A percentile compares a stretch with the other conserved stretches of the same genome.
Evolutionary conservation across 495 filamentous ascomycete genomes (phyloP).

Genomic region (Alectoria sarmentosa): DNA sequence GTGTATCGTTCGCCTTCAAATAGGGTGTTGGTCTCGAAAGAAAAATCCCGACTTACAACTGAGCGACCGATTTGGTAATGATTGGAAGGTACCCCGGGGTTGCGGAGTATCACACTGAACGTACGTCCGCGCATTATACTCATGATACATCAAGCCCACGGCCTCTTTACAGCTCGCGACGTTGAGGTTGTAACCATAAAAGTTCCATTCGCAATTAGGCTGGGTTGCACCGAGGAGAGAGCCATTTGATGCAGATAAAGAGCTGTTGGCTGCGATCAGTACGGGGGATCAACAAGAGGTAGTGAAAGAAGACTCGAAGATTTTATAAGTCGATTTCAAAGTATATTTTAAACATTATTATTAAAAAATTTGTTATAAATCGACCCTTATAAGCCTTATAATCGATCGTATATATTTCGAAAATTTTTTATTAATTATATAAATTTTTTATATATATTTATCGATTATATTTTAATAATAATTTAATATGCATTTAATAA

Average conservation of each 20-base stretch:
- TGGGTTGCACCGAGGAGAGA: neutral
- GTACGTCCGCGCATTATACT: neutral
- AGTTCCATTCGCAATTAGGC: neutral
- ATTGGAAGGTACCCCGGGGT: neutral
- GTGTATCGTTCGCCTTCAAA: neutral
- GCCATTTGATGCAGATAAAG: neutral
- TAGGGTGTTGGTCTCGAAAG: neutral
- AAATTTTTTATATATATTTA: too few relatives aligned
- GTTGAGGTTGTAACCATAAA: neutral
- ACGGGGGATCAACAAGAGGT: too few relatives aligned
- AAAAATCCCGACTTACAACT: neutral
- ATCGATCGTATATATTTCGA: too few relatives aligned
- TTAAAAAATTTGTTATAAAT: too few relatives aligned
- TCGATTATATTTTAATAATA: too few relatives aligned
- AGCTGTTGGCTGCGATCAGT: too few relatives aligned
- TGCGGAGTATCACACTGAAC: neutral
- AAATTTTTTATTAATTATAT: too few relatives aligned
- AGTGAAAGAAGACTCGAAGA: too few relatives aligned
- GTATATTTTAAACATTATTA: too few relatives aligned
- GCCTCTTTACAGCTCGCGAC: slow-evolving; percentile 1
- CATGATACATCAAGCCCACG: neutral
- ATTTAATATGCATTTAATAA: too few relatives aligned
- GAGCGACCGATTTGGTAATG: neutral
- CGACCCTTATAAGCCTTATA: too few relatives aligned
- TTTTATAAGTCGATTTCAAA: too few relatives aligned